Conservation (phyloP, 768 basidiomycete species). For the Daedaleopsis sinensis region DNA sequence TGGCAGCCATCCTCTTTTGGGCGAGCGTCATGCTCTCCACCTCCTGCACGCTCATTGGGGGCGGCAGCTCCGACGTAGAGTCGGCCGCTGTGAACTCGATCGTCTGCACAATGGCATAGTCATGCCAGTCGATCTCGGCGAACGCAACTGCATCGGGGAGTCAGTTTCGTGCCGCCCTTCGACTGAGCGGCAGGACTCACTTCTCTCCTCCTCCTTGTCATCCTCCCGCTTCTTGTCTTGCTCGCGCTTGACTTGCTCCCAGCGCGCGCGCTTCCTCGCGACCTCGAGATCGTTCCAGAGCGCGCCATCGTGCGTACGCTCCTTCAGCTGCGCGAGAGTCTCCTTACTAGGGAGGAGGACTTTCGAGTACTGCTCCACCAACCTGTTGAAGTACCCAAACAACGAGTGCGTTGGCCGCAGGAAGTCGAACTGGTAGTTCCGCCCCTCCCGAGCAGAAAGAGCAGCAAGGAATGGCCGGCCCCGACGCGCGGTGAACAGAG, state of each 20-base stretch:
- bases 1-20: slow-evolving; percentile 97
- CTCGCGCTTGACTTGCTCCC: slow-evolving; percentile 84
- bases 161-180: neutral
- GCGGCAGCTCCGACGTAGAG: slow-evolving; percentile 86
- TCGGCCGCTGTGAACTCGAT: slow-evolving; percentile 97
- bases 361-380: slow-evolving; percentile 95
- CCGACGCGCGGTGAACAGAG: slow-evolving; percentile 91
- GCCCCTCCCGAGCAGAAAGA: slow-evolving; percentile 85
- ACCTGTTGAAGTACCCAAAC: slow-evolving; percentile 94
- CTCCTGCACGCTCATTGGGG: slow-evolving; percentile 95
- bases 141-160: slow-evolving; percentile 67
- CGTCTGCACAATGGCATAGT: slow-evolving; percentile 97
- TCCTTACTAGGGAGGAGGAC: slow-evolving; percentile 85
- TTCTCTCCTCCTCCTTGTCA: slow-evolving; percentile 89
- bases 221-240: slow-evolving; percentile 86
- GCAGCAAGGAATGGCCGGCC: slow-evolving; percentile 85
- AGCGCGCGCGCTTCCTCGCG: slow-evolving; percentile 79
- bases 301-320: slow-evolving; percentile 62
- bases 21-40: slow-evolving; percentile 96
- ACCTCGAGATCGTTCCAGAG: slow-evolving; percentile 81
- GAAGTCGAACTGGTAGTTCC: slow-evolving; percentile 98
- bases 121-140: slow-evolving; percentile 99
- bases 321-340: slow-evolving; percentile 67
- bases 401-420: slow-evolving; percentile 94
- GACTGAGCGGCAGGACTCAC: slow-evolving; percentile 46